phyloP scores from a whole-genome alignment of 1,284 basidiomycete species.

The Rhodofomes roseus region DNA sequence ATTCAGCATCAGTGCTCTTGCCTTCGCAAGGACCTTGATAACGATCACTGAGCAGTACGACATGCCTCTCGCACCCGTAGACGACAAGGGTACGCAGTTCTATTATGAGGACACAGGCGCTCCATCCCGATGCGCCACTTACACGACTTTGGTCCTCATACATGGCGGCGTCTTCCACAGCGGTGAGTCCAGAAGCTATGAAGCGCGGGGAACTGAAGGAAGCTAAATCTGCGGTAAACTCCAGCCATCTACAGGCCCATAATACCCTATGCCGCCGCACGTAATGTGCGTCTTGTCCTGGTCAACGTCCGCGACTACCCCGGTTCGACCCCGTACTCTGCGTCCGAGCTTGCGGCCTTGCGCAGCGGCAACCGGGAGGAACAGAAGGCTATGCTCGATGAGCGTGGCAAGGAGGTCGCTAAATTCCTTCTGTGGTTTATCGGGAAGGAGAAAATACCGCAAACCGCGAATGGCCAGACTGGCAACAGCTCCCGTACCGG shows the following conservation, averaged over 20 bases:
- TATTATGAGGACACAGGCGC: constrained; percentile 5
- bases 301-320: constrained; percentile 14
- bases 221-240: neutral
- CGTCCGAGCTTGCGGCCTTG: constrained; percentile 7
- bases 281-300: constrained; percentile 11
- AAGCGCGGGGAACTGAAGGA: too few species aligned
- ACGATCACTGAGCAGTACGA: neutral
- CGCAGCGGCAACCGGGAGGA: neutral
- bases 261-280: constrained; percentile 4
- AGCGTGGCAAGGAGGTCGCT: constrained; percentile 1
- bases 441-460: neutral
- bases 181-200: neutral
- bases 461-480: neutral
- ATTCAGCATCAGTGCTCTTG: too few species aligned
- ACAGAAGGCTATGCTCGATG: neutral
- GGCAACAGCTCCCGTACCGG: neutral
- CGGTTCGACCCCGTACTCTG: constrained; percentile 11
- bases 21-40: too few species aligned
- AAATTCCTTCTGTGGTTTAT: constrained; percentile 4
- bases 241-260: neutral
- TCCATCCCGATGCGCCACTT: neutral
- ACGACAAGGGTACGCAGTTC: constrained; percentile 6
- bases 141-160: neutral
- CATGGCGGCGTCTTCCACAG: constrained; percentile 3
- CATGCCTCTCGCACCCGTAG: constrained; percentile 11